Conservation (phyloP, 768 basidiomycete species). For the Asterophora parasitica region DNA sequence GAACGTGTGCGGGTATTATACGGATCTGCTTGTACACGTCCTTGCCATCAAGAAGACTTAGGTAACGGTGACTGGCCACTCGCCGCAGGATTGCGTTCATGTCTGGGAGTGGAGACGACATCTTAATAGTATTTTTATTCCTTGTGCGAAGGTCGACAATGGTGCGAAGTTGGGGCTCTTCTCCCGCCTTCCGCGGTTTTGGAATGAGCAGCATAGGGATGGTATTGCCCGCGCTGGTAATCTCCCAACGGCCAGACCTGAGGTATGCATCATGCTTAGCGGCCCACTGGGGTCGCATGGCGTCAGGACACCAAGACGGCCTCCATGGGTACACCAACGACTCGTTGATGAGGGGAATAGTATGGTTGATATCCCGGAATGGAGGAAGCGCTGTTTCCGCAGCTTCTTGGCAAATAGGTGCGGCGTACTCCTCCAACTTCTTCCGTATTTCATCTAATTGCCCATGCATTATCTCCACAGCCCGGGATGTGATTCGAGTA, state of each 20-base stretch:
- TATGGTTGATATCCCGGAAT: slow-evolving; percentile 34
- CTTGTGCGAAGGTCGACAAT: slow-evolving; percentile 27
- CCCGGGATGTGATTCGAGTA: slow-evolving; percentile 2
- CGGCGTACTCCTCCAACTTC: slow-evolving; percentile 18
- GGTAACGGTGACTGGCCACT: slow-evolving; percentile 13
- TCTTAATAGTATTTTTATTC: slow-evolving; percentile 32
- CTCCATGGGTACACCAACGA: slow-evolving; percentile 26
- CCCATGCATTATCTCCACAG: slow-evolving; percentile 7
- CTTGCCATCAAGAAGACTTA: slow-evolving; percentile 28
- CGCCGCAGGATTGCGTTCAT: slow-evolving; percentile 21
- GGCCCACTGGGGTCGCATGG: slow-evolving; percentile 23
- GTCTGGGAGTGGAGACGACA: slow-evolving; percentile 24
- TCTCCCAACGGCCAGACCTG: slow-evolving; percentile 24
- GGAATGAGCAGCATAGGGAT: slow-evolving; percentile 31
- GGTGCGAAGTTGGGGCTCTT: slow-evolving; percentile 20
- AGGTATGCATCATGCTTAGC: slow-evolving; percentile 26
- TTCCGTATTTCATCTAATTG: slow-evolving; percentile 11
- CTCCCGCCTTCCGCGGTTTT: slow-evolving; percentile 13
- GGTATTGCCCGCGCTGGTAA: slow-evolving; percentile 27
- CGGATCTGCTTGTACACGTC: slow-evolving; percentile 35
- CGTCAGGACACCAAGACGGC: slow-evolving; percentile 33
- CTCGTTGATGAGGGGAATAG: slow-evolving; percentile 31
- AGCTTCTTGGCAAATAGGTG: slow-evolving; percentile 21
- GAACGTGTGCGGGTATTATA: slow-evolving; percentile 24
- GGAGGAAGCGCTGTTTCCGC: slow-evolving; percentile 31